Evolutionary conservation across 176 grass and related monocot species (phyloP), one percentile per base, ranked within the genome.

Genomic region (Eragrostis nindensis): DNA sequence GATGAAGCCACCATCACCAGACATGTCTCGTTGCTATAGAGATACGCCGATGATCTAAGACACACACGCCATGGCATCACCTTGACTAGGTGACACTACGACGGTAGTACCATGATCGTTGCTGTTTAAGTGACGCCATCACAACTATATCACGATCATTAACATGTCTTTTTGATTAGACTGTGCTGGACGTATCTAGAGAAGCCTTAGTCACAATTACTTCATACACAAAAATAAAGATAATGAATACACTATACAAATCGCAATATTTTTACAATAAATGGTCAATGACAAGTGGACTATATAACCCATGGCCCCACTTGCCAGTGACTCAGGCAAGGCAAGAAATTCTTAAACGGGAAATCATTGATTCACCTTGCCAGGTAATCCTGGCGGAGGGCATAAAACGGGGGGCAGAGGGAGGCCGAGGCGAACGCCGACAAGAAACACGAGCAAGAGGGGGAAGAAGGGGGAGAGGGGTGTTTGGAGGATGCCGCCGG

Each of bases 401-500:
- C 17, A 73, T 76, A 84, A 84, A 83, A 72, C 8, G 3, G 47
- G 10, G 48, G 39, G 6, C 8, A 18, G 29, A 38, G 5, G 8
- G 47, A 38, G 26, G 32, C 32, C 32, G 32, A 36, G 1, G 32
- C 32, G 38, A n/a, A 3, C 40, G n/a, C 60, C 19, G 47, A 21
- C 43, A 11, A 14, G 18, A 56, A 40, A 55, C 3, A n/a, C 6
- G 18, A 2, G 26, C n/a, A 38, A 6, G 19, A 15, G 10, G 40
- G 41, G 41, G n/a, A n/a, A 4, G 21, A 5, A 8, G 13, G 64
- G 25, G 29, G 25, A 14, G 26, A 13, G 18, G 2, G 1, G 56
- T 18, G 4, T 32, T 7, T 14, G 54, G 46, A 21, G 44, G 65
- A 93, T 93, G 93, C 78, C 85, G 16, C 87, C 87, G 42, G 19